These are phyloP conservation scores for Arabis hirsuta DNA, from an alignment of 345 rosid species.

Conservation along the genomic window DNA sequence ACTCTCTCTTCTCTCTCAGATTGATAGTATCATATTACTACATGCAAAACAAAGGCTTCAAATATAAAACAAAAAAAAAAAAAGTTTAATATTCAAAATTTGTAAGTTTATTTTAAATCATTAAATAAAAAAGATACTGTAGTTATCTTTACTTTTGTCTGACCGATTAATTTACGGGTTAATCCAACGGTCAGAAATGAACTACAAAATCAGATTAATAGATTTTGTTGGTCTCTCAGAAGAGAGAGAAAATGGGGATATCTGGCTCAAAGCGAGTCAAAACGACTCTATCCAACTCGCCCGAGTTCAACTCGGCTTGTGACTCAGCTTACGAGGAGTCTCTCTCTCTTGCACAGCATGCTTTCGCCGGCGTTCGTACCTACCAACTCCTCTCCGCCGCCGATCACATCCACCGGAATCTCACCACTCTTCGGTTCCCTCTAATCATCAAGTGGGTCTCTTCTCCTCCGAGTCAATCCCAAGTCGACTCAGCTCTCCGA, in stretches of 20 bases:
- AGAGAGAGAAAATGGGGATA: slow-evolving; percentile 49
- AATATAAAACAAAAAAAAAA: no score
- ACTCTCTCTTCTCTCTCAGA: no score
- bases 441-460: slow-evolving; percentile 66
- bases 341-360: slow-evolving; percentile 70
- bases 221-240: no score
- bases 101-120: no score
- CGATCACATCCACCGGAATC: slow-evolving; percentile 58
- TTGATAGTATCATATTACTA: no score
- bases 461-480: slow-evolving; percentile 68
- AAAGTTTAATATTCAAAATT: no score
- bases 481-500: slow-evolving; percentile 73
- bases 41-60: no score
- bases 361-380: slow-evolving; percentile 73
- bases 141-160: no score
- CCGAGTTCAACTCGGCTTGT: slow-evolving; percentile 66
- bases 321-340: slow-evolving; percentile 67
- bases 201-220: no score
- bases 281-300: slow-evolving; percentile 46
- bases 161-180: neutral
- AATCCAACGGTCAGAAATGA: slow-evolving; percentile 3
- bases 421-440: slow-evolving; percentile 43
- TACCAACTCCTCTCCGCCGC: slow-evolving; percentile 80
- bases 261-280: slow-evolving; percentile 64
- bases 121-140: no score